A percentile compares a stretch with the other conserved stretches of the same genome.
phyloP scores from a whole-genome alignment of 1,284 basidiomycete genomes.

The Psilocybe mexicana region DNA sequence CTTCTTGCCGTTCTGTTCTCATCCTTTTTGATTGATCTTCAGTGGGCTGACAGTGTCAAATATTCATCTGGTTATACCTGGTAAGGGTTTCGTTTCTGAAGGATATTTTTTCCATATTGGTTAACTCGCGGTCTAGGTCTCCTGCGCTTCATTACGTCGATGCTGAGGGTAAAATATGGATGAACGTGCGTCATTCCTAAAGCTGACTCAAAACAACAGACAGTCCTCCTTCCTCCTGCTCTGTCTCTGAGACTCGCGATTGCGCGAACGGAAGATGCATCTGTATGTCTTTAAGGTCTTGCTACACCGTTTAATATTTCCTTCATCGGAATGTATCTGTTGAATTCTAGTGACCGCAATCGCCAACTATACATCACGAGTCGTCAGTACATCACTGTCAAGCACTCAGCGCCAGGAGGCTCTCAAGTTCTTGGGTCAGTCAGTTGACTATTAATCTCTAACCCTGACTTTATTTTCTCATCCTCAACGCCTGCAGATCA shows the following conservation, averaged over 20 bases:
- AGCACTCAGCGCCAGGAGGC: constrained; percentile 48
- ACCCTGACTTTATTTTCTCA: neutral
- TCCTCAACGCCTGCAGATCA: constrained; percentile 31
- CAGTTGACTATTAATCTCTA: neutral
- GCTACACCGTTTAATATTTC: neutral
- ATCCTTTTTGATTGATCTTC: neutral
- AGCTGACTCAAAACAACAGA: constrained; percentile 30
- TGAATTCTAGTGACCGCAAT: constrained; percentile 45
- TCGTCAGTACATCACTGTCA: constrained; percentile 42
- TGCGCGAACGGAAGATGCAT: constrained; percentile 43
- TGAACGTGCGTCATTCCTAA: neutral
- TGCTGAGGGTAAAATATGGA: constrained; percentile 38
- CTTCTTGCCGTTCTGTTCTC: neutral
- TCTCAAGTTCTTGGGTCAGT: constrained; percentile 47
- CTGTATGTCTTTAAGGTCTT: constrained; percentile 31
- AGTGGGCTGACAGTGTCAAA: constrained; percentile 51
- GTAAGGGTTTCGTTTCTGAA: constrained; percentile 20
- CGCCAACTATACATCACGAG: constrained; percentile 55
- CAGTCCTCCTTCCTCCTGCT: constrained; percentile 49
- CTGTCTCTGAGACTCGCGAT: constrained; percentile 44
- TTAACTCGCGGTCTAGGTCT: constrained; percentile 28
- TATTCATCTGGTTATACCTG: constrained; percentile 39
- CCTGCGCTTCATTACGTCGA: constrained; percentile 48
- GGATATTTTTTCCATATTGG: neutral
- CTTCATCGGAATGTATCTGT: neutral